phyloP scores from a whole-genome alignment of 176 grass and related monocot genomes.

The Oryza meyeriana region DNA sequence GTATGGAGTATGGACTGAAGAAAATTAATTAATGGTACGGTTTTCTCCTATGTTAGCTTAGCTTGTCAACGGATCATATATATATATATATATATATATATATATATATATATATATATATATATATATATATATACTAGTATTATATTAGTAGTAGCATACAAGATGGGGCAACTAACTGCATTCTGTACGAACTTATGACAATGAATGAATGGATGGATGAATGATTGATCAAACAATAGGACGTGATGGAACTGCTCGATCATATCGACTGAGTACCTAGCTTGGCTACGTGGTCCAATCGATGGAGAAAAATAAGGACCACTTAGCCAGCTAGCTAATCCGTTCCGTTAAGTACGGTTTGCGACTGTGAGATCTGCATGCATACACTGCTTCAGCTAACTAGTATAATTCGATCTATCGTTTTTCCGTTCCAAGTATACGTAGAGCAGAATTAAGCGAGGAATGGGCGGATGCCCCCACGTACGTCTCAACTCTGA shows the following conservation, averaged over 20 bases:
- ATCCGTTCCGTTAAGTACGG: background rate
- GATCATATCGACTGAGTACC: background rate
- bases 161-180: background rate
- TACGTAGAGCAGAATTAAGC: background rate
- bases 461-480: background rate
- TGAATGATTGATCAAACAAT: background rate
- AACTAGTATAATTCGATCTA: no score
- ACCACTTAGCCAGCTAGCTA: background rate
- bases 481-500: background rate
- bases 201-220: background rate
- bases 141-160: background rate
- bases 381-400: no score
- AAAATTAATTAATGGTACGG: background rate
- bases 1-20: background rate
- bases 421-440: background rate
- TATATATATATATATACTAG: background rate
- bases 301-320: constrained; percentile 3
- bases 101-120: no score
- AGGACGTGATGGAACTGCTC: background rate
- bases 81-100: no score
- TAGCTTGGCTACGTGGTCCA: background rate
- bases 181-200: background rate
- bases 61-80: background rate
- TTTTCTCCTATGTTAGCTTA: no score
- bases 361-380: background rate